Evolutionary conservation across 2,329 filamentous ascomycete genomes (phyloP).

Genomic region (Beauveria bassiana): DNA sequence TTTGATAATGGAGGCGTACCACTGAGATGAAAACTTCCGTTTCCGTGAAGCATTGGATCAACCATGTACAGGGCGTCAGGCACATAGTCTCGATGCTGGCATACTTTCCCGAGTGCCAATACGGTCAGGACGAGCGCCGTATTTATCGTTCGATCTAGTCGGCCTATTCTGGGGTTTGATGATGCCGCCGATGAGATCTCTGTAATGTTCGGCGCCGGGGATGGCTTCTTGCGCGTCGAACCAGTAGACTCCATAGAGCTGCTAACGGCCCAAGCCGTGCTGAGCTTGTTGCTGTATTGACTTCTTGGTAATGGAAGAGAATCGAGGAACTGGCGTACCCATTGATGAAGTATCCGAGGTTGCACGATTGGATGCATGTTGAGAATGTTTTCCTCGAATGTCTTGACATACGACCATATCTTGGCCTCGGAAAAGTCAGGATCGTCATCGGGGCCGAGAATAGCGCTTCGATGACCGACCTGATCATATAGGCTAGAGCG

Average conservation of each 20-base stretch:
- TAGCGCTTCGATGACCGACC: constrained; percentile 30
- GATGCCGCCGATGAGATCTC: constrained; percentile 23
- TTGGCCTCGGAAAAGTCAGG: constrained; percentile 45
- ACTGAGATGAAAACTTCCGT: constrained; percentile 33
- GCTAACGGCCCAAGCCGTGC: constrained; percentile 26
- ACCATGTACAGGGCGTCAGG: constrained; percentile 45
- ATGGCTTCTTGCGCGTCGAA: constrained; percentile 47
- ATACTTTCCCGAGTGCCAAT: constrained; percentile 81
- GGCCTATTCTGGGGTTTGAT: constrained; percentile 32
- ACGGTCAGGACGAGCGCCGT: constrained; percentile 78
- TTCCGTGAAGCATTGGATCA: constrained; percentile 26
- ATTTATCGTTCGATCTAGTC: constrained; percentile 58
- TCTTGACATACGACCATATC: constrained; percentile 46
- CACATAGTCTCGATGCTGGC: constrained; percentile 45
- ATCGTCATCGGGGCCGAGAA: constrained; percentile 36
- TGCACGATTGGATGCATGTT: constrained; percentile 59
- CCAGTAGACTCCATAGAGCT: constrained; percentile 23
- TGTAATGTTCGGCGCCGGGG: constrained; percentile 31
- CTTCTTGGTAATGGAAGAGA: constrained; percentile 28
- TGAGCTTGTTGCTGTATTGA: constrained; percentile 23
- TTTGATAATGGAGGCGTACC: constrained; percentile 43
- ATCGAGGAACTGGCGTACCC: constrained; percentile 46
- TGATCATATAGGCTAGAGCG: constrained; percentile 37
- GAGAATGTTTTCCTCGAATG: constrained; percentile 53
- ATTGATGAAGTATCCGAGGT: constrained; percentile 41